Evolutionary conservation across 768 basidiomycete genomes (phyloP), one percentile per base, ranked within the genome.

Genomic region (Rossbeevera mucosa): DNA sequence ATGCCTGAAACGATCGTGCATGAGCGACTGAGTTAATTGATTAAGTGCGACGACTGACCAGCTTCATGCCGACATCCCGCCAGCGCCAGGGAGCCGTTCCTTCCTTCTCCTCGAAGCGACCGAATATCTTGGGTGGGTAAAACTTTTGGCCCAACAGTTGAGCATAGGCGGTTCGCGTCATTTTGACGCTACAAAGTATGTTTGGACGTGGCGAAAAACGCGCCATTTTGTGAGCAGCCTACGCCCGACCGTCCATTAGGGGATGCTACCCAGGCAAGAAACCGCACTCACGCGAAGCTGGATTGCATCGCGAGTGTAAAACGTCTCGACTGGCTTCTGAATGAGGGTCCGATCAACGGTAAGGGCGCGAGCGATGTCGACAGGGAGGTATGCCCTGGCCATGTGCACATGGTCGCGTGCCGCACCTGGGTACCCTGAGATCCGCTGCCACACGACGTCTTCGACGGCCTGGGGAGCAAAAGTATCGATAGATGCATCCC

Each of bases 121-220:
- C 91, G 62, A 97, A 99, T 24, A 88, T 74, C 64, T 88, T 93
- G 2, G 94, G 93, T 5, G 95, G 88, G 64, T 85, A 87, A 66
- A 98, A 97, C 50, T 83, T 89, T 70, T 98, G 96, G 6, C 93
- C 89, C 30, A 86, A 68, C 24, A 98, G 74, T 63, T 98, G 96
- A 7, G 96, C 96, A 67, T 96, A 99, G 1, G 93, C 90, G 0
- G 91, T 88, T 47, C 94, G 80, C 2, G 95, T 96, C 80, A 95
- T 79, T 52, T 72, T 81, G 12, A 95, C 79, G 1, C 80, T 76
- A 2, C 78, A 74, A 14, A 89, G 74, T 6, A 83, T 71, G 5
- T 76, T 74, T 3, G 86, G 76, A 21, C 78, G 72, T 13, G 95
- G 94, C 5, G 91, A 81, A 66, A 98, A 98, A 48, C 91, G 83